These are phyloP conservation scores for Xylaria sp. DNA, from an alignment of 2,329 filamentous ascomycete genomes.

Conservation along the genomic window DNA sequence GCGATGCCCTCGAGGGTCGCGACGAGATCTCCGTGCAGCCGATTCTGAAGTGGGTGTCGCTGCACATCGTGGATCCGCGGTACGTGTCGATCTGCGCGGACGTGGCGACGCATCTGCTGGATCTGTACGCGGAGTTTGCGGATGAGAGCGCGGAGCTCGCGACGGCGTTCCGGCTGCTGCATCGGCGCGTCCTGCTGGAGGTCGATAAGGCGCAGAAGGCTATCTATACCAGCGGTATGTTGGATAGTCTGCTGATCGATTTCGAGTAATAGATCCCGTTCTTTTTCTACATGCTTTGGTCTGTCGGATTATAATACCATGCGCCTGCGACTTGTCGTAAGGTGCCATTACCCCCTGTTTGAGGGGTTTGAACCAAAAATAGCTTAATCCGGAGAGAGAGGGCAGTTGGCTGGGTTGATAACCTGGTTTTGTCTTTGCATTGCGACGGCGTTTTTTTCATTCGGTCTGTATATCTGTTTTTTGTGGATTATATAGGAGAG, in stretches of 20 bases:
- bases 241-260: constrained; percentile 62
- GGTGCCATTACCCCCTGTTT: no score
- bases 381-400: constrained; percentile 1
- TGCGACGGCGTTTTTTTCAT: constrained; percentile 36
- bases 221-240: constrained; percentile 77
- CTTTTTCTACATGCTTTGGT: neutral
- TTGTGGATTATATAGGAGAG: constrained; percentile 9
- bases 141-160: constrained; percentile 69
- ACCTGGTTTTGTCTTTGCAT: constrained; percentile 31
- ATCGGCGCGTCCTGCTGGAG: constrained; percentile 65
- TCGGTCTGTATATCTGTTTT: neutral
- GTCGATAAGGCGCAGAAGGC: constrained; percentile 81
- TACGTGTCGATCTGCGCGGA: constrained; percentile 79
- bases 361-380: neutral
- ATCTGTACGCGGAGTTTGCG: constrained; percentile 79
- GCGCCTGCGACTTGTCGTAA: no score
- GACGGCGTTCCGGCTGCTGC: constrained; percentile 61
- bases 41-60: constrained; percentile 75
- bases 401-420: neutral
- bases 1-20: constrained; percentile 71
- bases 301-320: neutral
- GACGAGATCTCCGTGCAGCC: constrained; percentile 79
- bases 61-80: constrained; percentile 75
- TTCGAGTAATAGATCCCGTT: constrained; percentile 20
- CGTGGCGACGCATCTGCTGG: constrained; percentile 72